Conservation (phyloP, 495 filamentous ascomycete species). For the Annulohypoxylon moriforme region DNA sequence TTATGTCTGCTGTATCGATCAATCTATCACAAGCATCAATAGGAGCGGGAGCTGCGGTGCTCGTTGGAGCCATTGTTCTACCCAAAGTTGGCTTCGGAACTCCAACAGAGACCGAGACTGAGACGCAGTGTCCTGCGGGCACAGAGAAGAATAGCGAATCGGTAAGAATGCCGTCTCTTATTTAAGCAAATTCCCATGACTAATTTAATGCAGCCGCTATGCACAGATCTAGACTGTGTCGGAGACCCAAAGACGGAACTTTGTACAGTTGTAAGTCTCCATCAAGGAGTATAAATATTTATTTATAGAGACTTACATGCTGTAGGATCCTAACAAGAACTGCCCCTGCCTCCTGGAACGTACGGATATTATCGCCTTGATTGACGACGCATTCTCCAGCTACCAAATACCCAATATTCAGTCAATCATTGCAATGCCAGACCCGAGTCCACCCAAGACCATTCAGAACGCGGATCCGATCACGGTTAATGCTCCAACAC, state of each 20-base stretch:
- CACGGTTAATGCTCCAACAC: neutral
- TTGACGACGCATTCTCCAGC: neutral
- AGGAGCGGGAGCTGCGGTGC: neutral
- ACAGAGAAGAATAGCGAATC: neutral
- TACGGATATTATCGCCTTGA: neutral
- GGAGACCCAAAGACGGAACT: neutral
- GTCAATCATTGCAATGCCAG: neutral
- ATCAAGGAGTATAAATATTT: neutral
- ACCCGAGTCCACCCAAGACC: neutral
- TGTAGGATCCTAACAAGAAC: neutral
- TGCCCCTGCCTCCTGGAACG: neutral
- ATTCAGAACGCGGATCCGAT: neutral
- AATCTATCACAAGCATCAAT: neutral
- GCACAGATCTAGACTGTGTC: neutral
- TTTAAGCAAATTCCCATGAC: neutral
- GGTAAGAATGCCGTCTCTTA: neutral
- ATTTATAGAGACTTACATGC: neutral
- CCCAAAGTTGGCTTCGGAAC: neutral
- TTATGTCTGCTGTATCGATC: neutral
- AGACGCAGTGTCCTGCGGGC: neutral
- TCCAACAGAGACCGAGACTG: neutral
- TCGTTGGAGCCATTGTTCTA: neutral
- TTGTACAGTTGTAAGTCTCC: neutral
- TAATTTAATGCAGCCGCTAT: neutral
- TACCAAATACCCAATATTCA: neutral